These are phyloP conservation scores for Paramyrothecium sp. DNA, from an alignment of 2,329 filamentous ascomycete genomes.

Conservation along the genomic window DNA sequence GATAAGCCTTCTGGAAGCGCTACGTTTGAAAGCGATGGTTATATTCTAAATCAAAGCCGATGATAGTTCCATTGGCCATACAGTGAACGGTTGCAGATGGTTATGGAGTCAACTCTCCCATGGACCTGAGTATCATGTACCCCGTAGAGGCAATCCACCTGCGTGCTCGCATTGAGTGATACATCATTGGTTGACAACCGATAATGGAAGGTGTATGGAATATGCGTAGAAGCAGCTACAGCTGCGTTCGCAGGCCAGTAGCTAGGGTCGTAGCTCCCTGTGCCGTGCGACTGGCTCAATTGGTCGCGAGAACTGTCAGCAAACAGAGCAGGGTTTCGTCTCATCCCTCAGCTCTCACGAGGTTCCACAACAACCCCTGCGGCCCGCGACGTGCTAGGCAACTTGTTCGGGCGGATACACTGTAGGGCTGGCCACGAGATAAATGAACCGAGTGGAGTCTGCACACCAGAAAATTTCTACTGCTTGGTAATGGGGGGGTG, in stretches of 20 bases:
- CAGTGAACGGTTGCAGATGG: too few species aligned
- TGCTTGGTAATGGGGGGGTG: too few species aligned
- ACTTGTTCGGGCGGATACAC: background rate
- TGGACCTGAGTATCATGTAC: too few species aligned
- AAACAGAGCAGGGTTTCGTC: background rate
- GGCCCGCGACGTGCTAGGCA: background rate
- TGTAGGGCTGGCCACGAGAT: background rate
- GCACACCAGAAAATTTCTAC: too few species aligned
- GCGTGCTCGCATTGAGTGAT: background rate
- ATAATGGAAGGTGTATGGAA: background rate
- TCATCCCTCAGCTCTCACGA: background rate
- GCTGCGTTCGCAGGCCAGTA: background rate
- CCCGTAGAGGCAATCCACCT: too few species aligned
- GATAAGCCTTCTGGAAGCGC: too few species aligned
- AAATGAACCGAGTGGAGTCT: background rate
- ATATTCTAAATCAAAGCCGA: too few species aligned
- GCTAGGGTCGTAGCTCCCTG: too few species aligned
- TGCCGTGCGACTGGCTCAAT: too few species aligned
- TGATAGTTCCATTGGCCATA: too few species aligned
- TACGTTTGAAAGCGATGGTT: too few species aligned
- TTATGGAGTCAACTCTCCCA: too few species aligned
- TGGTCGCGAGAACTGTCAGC: background rate
- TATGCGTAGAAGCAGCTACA: background rate
- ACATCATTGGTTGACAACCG: background rate
- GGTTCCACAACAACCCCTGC: background rate